Evolutionary conservation across 2,329 filamentous ascomycete species (phyloP), one percentile per base, ranked within the genome.

Genomic region (Colletotrichum aenigma): DNA sequence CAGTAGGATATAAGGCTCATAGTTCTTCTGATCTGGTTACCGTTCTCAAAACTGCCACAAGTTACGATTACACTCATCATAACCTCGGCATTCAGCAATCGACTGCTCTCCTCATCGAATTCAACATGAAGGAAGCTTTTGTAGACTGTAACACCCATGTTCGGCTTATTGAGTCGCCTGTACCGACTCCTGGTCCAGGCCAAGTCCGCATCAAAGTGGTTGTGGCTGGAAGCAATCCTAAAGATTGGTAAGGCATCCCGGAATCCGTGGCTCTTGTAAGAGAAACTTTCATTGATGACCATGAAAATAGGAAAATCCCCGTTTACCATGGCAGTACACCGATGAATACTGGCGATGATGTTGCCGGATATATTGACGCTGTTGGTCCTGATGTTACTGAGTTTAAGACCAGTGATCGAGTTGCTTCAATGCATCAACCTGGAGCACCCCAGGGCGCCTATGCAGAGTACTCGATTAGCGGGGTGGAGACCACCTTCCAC

Each of bases 371-470:
- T 32, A 71, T 80, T 12, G 66, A 78, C 3, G 28, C 36, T 6
- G 75, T 79, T 24, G 80, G 79, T 5, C 36, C 68, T 3, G 66
- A 60, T 2, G 77, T 80, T 12, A 60, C 32, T 13, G 77, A 76
- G 24, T 79, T 80, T 61, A 61, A 69, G n/a, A 62, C 75, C 2
- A 87, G 87, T 16, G 87, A 88, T 76, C 82, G 87, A 55, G 87
- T 89, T 28, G 84, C 84, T 7, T 85, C 84, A 3, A 88, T 87
- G 67, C 87, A 88, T 73, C 83, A 89, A 78, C 91, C 92, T 86
- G 78, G 83, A 70, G 83, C 82, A 4, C 85, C 87, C 0, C 82
- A 86, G 52, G 91, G 91, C 6, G 88, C 84, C 3, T 87, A 84
- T 71, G 82, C 82, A 58, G 78, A 86, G 71, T 86, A 87, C 56